Percentiles rank a stretch among this genome's conserved stretches.
phyloP scores from a whole-genome alignment of 2,329 filamentous ascomycete species.

The Fusarium veterinarium region DNA sequence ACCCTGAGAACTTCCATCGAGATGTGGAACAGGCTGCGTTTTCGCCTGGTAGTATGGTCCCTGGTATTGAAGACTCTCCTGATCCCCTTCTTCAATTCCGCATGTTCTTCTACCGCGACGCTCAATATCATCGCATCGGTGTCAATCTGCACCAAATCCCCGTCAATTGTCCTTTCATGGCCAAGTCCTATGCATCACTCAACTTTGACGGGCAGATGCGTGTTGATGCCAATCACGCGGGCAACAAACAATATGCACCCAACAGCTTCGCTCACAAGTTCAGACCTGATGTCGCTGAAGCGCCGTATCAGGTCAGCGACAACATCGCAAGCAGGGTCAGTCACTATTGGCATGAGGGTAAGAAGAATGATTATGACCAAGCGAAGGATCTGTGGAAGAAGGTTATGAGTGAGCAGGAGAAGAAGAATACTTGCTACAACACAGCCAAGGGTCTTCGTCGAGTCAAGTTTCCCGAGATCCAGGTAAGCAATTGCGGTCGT shows the following conservation, averaged over 20 bases:
- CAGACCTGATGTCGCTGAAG: neutral
- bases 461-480: neutral
- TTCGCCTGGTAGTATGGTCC: slow-evolving; percentile 6
- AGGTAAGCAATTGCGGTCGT: neutral
- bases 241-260: neutral
- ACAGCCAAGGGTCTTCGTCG: neutral
- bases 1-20: slow-evolving; percentile 10
- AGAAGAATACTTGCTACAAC: slow-evolving; percentile 12
- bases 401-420: slow-evolving; percentile 3
- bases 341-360: slow-evolving; percentile 3
- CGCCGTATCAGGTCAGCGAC: slow-evolving; percentile 6
- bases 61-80: slow-evolving; percentile 9
- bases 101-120: slow-evolving; percentile 16
- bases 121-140: slow-evolving; percentile 7
- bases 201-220: slow-evolving; percentile 5
- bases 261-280: slow-evolving; percentile 16
- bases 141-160: slow-evolving; percentile 5
- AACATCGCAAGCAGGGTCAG: neutral
- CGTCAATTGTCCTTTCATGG: slow-evolving; percentile 10
- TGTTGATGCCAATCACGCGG: slow-evolving; percentile 1
- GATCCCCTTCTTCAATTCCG: slow-evolving; percentile 13
- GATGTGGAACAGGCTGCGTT: slow-evolving; percentile 10
- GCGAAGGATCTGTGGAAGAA: slow-evolving; percentile 3
- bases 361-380: slow-evolving; percentile 6
- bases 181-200: slow-evolving; percentile 6